Evolutionary conservation across 2,329 filamentous ascomycete genomes (phyloP).

Genomic region (Amauroascus verrucosus): DNA sequence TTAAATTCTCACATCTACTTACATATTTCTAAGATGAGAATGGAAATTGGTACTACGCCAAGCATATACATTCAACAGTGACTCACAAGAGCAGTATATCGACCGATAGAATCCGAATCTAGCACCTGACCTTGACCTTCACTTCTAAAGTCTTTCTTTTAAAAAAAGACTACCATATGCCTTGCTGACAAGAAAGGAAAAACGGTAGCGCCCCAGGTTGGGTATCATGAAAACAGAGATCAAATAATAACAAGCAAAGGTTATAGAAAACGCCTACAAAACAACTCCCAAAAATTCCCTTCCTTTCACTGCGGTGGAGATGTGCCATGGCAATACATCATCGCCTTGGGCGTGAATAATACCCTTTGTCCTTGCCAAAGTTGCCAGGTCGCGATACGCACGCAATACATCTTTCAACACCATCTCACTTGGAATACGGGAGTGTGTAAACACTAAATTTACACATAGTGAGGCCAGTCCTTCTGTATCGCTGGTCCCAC

Average conservation of each 20-base stretch:
- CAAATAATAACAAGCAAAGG: background rate
- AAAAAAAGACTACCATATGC: background rate
- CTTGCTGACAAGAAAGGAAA: background rate
- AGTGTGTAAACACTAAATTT: slow-evolving; percentile 33
- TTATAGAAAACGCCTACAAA: slow-evolving; percentile 22
- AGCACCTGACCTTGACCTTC: too few species aligned
- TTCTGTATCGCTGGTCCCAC: slow-evolving; percentile 32
- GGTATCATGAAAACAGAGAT: background rate
- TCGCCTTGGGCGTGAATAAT: slow-evolving; percentile 32
- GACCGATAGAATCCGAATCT: too few species aligned
- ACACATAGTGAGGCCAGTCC: slow-evolving; percentile 34
- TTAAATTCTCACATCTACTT: too few species aligned
- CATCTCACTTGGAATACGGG: slow-evolving; percentile 23
- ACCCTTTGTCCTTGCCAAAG: slow-evolving; percentile 35
- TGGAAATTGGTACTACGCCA: too few species aligned
- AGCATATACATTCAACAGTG: too few species aligned
- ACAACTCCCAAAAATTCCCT: slow-evolving; percentile 35
- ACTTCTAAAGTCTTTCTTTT: too few species aligned
- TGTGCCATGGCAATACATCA: slow-evolving; percentile 39
- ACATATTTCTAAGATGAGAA: too few species aligned
- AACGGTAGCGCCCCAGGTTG: background rate
- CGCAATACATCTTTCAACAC: slow-evolving; percentile 34
- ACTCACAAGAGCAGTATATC: too few species aligned
- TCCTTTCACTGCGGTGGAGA: slow-evolving; percentile 36
- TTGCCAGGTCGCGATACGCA: slow-evolving; percentile 38